Evolutionary conservation across 345 rosid species (phyloP).

Genomic region (Erodium maritimum): DNA sequence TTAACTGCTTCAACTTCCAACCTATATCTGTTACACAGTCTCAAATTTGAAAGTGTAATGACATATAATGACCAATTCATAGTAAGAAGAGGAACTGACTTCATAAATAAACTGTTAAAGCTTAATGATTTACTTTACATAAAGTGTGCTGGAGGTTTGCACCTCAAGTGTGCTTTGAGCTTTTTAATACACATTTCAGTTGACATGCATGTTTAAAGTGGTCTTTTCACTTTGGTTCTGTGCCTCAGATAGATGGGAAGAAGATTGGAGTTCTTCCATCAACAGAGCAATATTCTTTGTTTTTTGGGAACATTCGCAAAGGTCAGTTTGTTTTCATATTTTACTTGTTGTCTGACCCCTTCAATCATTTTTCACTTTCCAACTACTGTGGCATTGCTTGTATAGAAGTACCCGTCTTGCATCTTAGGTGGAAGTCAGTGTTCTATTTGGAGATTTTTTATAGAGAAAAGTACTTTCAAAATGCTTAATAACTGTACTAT

Average conservation of each 20-base stretch:
- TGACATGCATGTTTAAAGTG: background rate
- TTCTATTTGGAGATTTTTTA: background rate
- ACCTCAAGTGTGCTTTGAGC: no score
- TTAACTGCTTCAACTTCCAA: no score
- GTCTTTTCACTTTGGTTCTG: background rate
- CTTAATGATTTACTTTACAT: no score
- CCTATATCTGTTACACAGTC: no score
- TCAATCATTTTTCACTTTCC: background rate
- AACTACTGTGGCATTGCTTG: background rate
- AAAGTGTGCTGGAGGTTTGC: no score
- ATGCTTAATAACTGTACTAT: background rate
- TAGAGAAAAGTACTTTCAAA: background rate
- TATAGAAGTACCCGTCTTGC: background rate
- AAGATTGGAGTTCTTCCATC: conserved; percentile 1
- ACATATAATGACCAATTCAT: no score
- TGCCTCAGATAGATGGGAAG: background rate
- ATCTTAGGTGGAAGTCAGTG: background rate
- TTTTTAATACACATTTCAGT: background rate
- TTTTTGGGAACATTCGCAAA: conserved; percentile 1
- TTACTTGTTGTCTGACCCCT: background rate
- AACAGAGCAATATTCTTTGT: conserved; percentile 3
- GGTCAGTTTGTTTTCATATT: conserved; percentile 1
- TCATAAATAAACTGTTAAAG: no score
- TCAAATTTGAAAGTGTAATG: no score
- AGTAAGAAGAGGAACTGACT: no score